Percentiles rank a stretch among this genome's conserved stretches.
Conservation (phyloP, 2,329 filamentous ascomycete species). For the Sphaerostilbella broomeana region DNA sequence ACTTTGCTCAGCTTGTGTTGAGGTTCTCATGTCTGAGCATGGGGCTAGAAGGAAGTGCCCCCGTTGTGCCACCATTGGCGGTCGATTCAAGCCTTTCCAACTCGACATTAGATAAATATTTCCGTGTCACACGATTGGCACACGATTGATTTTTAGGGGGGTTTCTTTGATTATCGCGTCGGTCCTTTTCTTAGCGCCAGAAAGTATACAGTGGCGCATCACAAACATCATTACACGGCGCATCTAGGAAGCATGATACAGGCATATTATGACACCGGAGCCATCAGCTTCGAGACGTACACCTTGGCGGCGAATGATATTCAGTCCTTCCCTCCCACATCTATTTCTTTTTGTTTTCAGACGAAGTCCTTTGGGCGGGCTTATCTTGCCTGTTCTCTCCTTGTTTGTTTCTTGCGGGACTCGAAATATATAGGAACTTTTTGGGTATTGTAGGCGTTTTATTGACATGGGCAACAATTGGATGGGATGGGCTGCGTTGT, state of each 20-base stretch:
- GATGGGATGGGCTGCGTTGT: neutral
- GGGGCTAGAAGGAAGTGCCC: conserved; percentile 72
- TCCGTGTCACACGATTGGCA: neutral
- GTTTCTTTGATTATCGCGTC: neutral
- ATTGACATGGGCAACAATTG: neutral
- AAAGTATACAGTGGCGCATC: neutral
- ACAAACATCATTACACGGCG: conserved; percentile 4
- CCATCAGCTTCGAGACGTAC: conserved; percentile 1
- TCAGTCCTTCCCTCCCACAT: neutral
- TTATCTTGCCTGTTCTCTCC: no score
- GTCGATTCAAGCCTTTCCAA: conserved; percentile 78
- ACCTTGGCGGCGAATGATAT: neutral
- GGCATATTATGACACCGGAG: conserved; percentile 1
- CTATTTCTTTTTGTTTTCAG: neutral
- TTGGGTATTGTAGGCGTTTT: conserved; percentile 1
- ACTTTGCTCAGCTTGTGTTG: conserved; percentile 81
- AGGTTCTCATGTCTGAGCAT: conserved; percentile 69
- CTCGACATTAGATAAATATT: conserved; percentile 52
- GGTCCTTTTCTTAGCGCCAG: neutral
- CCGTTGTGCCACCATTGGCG: conserved; percentile 70
- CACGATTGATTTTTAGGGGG: no score
- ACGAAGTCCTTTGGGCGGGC: no score
- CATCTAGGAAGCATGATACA: conserved; percentile 11
- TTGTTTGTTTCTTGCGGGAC: neutral
- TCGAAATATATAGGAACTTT: no score